phyloP scores from a whole-genome alignment of 2,329 filamentous ascomycete species.

The Alternaria sp. region DNA sequence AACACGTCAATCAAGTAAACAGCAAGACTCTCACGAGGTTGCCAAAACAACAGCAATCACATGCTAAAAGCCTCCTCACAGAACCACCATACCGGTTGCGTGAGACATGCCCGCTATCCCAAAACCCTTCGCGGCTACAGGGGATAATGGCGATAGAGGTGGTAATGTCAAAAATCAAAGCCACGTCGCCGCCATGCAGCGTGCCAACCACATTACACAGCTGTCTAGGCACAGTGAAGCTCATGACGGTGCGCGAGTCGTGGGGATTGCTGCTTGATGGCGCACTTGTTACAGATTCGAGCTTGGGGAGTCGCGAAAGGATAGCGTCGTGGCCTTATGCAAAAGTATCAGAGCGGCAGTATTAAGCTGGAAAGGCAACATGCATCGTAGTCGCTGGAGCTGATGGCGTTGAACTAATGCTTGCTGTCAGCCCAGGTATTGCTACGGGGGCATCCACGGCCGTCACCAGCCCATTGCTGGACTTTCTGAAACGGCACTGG shows the following conservation, averaged over 20 bases:
- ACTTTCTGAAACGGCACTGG: constrained; percentile 33
- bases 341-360: constrained; percentile 14
- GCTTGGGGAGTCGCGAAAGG: constrained; percentile 44
- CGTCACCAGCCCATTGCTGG: constrained; percentile 24
- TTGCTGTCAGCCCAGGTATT: constrained; percentile 9
- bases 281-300: constrained; percentile 45
- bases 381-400: constrained; percentile 38
- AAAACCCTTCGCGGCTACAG: constrained; percentile 48
- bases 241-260: constrained; percentile 53
- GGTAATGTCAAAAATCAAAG: constrained; percentile 64
- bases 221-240: constrained; percentile 54
- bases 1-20: neutral
- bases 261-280: constrained; percentile 42
- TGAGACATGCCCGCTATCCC: constrained; percentile 56
- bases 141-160: constrained; percentile 54
- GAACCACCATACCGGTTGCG: constrained; percentile 26
- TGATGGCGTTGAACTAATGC: constrained; percentile 33
- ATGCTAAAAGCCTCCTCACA: neutral
- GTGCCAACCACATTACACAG: constrained; percentile 57
- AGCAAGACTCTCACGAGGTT: constrained; percentile 19
- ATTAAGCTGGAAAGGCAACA: neutral
- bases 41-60: constrained; percentile 14
- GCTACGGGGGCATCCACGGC: neutral
- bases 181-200: constrained; percentile 64
- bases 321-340: constrained; percentile 45